phyloP scores from a whole-genome alignment of 2,329 filamentous ascomycete genomes.

The Cladophialophora immunda region DNA sequence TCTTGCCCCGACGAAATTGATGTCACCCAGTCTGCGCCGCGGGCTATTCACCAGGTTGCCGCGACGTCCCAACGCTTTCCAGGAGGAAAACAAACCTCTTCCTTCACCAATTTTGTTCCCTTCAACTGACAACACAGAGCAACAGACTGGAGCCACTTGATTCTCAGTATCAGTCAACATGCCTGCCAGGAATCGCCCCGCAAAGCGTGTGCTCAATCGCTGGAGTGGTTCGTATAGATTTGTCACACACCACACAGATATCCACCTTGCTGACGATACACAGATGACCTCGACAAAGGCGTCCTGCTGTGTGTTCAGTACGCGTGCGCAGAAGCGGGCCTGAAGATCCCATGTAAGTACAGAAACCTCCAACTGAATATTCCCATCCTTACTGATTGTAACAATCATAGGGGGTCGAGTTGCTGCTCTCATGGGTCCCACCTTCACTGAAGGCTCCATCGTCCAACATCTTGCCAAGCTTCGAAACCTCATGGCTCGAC shows the following conservation, averaged over 20 bases:
- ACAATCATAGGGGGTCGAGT: slow-evolving; percentile 44
- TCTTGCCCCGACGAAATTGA: not conserved
- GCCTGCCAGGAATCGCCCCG: slow-evolving; percentile 38
- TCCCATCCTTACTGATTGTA: not conserved
- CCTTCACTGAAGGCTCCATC: slow-evolving; percentile 55
- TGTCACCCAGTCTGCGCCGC: not conserved
- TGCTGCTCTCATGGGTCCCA: slow-evolving; percentile 50
- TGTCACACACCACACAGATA: not conserved
- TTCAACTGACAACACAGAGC: not conserved
- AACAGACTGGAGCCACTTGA: slow-evolving; percentile 11
- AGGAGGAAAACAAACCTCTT: not conserved
- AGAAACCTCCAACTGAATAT: not conserved
- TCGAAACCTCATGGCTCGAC: slow-evolving; percentile 46
- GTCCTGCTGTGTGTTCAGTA: slow-evolving; percentile 54
- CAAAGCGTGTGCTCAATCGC: slow-evolving; percentile 51
- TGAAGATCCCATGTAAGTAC: slow-evolving; percentile 54
- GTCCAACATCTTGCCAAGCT: slow-evolving; percentile 58
- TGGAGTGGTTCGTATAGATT: slow-evolving; percentile 51
- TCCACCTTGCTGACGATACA: slow-evolving; percentile 26
- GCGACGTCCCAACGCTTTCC: not conserved
- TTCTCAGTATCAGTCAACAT: slow-evolving; percentile 18
- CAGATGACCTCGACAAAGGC: slow-evolving; percentile 54
- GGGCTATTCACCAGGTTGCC: not conserved
- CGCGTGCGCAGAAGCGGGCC: slow-evolving; percentile 47
- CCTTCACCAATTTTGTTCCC: not conserved